phyloP scores from a whole-genome alignment of 768 basidiomycete genomes.

The Boletus rubroflammeus region DNA sequence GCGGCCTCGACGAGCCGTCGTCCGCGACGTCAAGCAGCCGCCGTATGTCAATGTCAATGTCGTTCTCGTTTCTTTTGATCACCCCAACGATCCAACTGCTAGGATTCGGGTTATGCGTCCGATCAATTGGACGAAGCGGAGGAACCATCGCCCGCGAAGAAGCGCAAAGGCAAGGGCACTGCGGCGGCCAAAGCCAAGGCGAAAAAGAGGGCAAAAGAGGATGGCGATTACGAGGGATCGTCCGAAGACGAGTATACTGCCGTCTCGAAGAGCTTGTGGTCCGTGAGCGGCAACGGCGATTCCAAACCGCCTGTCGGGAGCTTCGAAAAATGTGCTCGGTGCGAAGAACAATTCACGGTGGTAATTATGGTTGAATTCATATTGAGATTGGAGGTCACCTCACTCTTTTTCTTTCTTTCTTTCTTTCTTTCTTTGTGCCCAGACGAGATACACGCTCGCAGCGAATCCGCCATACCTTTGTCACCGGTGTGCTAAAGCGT shows the following conservation, averaged over 20 bases:
- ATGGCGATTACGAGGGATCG: slow-evolving; percentile 49
- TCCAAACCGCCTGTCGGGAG: slow-evolving; percentile 70
- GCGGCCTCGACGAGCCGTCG: slow-evolving; percentile 14
- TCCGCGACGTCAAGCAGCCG: slow-evolving; percentile 9
- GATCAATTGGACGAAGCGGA: slow-evolving; percentile 71
- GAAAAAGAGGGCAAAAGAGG: slow-evolving; percentile 40
- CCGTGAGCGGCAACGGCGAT: slow-evolving; percentile 27
- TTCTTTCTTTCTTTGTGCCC: neutral
- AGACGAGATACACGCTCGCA: slow-evolving; percentile 88
- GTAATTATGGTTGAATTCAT: slow-evolving; percentile 43
- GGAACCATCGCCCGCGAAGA: slow-evolving; percentile 44
- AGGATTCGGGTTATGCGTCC: slow-evolving; percentile 54
- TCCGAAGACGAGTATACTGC: slow-evolving; percentile 68
- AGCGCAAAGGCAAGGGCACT: slow-evolving; percentile 43
- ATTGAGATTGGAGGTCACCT: neutral
- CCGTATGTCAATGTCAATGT: slow-evolving; percentile 4
- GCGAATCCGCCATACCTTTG: slow-evolving; percentile 74
- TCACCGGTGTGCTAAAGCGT: slow-evolving; percentile 74
- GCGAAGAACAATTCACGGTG: slow-evolving; percentile 82
- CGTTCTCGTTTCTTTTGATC: neutral
- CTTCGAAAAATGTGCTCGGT: slow-evolving; percentile 78
- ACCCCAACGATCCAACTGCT: neutral
- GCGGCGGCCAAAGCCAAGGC: slow-evolving; percentile 41
- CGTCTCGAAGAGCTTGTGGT: slow-evolving; percentile 49
- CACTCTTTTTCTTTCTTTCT: neutral